A percentile compares a stretch with the other conserved stretches of the same genome.
Conservation (phyloP, 108 stramenopile species). For the Conticribra weissflogii region DNA sequence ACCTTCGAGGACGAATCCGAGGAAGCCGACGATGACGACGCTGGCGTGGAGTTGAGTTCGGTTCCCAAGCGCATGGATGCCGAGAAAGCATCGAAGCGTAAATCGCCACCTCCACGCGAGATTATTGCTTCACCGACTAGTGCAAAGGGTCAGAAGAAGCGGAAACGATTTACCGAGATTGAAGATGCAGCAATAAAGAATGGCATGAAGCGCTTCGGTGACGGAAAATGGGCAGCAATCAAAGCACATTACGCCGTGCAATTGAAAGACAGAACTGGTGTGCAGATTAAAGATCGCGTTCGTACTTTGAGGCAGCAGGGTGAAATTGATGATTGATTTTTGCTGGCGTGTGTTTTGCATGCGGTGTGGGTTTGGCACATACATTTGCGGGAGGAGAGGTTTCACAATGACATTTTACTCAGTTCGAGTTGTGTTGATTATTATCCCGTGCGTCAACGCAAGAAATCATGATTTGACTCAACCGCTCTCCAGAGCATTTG, state of each 20-base stretch:
- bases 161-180: too few relatives aligned
- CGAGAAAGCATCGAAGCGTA: neutral
- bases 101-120: neutral
- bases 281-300: slow-evolving; percentile 78
- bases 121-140: slow-evolving; percentile 5
- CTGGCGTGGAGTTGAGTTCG: slow-evolving; percentile 25
- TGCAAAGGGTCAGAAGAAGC: slow-evolving; percentile 70
- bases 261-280: slow-evolving; percentile 56
- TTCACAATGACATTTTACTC: too few relatives aligned
- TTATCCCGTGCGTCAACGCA: too few relatives aligned
- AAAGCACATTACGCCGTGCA: slow-evolving; percentile 55
- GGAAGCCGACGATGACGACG: slow-evolving; percentile 15
- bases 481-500: too few relatives aligned
- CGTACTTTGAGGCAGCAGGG: slow-evolving; percentile 49
- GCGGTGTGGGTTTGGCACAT: too few relatives aligned
- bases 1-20: slow-evolving; percentile 4
- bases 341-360: too few relatives aligned
- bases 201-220: slow-evolving; percentile 59
- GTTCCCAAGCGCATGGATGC: slow-evolving; percentile 27
- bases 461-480: too few relatives aligned
- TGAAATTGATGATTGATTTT: too few relatives aligned
- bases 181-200: slow-evolving; percentile 54
- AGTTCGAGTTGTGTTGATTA: too few relatives aligned
- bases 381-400: too few relatives aligned
- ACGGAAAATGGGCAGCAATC: slow-evolving; percentile 67